Base-by-base conservation (phyloP, 257 asterid species). In the Datura wrightii region DNA sequence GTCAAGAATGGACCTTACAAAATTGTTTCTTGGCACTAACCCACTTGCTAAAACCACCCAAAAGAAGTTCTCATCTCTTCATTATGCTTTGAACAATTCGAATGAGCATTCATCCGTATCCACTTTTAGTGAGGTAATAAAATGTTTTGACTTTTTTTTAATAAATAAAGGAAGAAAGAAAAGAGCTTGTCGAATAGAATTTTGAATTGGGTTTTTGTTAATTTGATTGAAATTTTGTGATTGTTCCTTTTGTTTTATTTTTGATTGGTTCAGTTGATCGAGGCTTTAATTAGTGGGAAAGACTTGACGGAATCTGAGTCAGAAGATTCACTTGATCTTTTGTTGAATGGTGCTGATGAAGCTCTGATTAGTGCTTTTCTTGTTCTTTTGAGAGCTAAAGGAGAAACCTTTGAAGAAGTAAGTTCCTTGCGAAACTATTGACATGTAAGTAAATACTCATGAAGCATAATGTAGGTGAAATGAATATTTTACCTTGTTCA, bases 341-440 rank as follows among this genome's bases (percentile, higher is more conserved):
- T 96, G 89, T 87, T 96, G 93, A 93, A 89, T 85, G 95, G 93
- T 78, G 98, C 97, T 66, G 97, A 94, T 80, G 99, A 96, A 89
- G 97, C 97, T 53, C 84, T 93, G 92, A 93, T 94, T 82, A 93
- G 99, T 83, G 99, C 98, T 0, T 96, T 96, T 89, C 93, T 96
- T 91, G 98, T 96, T 91, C 94, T 96, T 8, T 82, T 96, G 94
- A 93, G 99, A 89, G 95, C 99, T 44, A 96, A 96, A 87, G 99
- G 99, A 56, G 99, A 96, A 91, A 96, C 98, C 59, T 93, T 86
- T 89, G 97, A 93, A 88, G 98, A 93, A 90, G 98, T 94, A 85
- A 87, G 96, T 84, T 76, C 8, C 24, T 41, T 44, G 58, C 52
- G 13, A 8, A 53, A 3, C 19, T 11, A 34, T n/a, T 53, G 3